Base-by-base conservation (phyloP, 2,329 filamentous ascomycete species). In the Botrytis elliptica region DNA sequence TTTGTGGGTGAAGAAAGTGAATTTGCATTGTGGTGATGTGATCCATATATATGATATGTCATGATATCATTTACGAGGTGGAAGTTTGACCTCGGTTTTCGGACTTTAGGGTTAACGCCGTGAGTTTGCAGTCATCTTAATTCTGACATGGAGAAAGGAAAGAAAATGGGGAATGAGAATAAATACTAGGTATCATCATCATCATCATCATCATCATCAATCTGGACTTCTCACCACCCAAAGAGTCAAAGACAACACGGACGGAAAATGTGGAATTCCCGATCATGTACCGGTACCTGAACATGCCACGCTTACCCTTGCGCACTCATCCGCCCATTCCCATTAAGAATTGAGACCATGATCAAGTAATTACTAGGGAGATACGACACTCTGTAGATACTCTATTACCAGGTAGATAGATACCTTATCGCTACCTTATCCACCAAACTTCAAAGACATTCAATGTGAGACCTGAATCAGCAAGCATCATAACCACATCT, bases 301-400 rank as follows among this genome's bases (percentile, higher is more conserved):
- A 49, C 29, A 44, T 49, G 63, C 63, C 63, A 49, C 63, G 63
- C 29, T 9, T 16, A 66, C 42, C 64, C 64, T 64, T 64, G 62
- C 38, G 0, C 14, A 44, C n/a, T 29, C 1, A 2, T n/a, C 22
- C 22, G 49, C 5, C 49, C 49, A n/a, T n/a, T n/a, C 49, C 49
- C 22, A n/a, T 52, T n/a, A 52, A 52, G 5, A 52, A 29, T 40
- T 29, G n/a, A n/a, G 25, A 10, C 33, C 25, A 20, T 22, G 16
- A 29, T 29, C 38, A 62, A 18, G 18, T 12, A 36, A 22, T 4
- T 38, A 25, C 57, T 22, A 36, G 52, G 57, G 29, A 25, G 59
- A 25, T 38, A 29, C 38, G 33, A 60, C 57, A 16, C 25, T 63
- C 25, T 4, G 49, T 52, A 7, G 6, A 29, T 55, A n/a, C 36